Conservation (phyloP, 2,329 filamentous ascomycete species). For the Aspergillus brasiliensis region DNA sequence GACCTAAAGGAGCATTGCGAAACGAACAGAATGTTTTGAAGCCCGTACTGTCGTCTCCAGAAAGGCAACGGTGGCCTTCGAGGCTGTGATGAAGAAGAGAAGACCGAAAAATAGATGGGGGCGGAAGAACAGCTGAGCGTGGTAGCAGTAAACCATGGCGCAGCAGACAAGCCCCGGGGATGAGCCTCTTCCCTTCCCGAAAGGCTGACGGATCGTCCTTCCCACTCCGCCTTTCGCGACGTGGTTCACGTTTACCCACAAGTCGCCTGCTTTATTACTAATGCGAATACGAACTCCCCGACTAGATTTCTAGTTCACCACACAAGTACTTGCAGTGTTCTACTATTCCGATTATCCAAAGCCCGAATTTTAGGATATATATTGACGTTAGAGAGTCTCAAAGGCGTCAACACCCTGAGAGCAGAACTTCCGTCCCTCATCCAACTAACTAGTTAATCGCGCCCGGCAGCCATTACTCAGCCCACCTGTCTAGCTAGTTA, state of each 20-base stretch:
- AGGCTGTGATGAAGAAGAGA: background rate
- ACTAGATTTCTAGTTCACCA: background rate
- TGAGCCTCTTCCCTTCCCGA: background rate
- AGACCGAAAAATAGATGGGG: background rate
- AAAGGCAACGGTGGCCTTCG: background rate
- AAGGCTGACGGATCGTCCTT: background rate
- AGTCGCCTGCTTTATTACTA: too few species aligned
- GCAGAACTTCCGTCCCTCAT: background rate
- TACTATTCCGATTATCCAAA: too few species aligned
- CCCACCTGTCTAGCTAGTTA: background rate
- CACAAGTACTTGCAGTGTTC: background rate
- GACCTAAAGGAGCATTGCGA: conserved; percentile 21
- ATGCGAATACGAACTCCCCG: too few species aligned
- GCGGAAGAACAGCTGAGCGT: background rate
- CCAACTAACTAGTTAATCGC: background rate
- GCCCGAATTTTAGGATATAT: too few species aligned
- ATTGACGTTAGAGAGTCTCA: too few species aligned
- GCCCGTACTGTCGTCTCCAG: background rate
- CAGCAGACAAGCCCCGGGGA: background rate
- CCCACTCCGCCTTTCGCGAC: background rate
- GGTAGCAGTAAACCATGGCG: background rate
- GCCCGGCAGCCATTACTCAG: background rate
- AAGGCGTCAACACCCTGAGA: background rate
- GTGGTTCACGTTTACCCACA: background rate
- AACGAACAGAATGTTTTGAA: conserved; percentile 5